phyloP scores from a whole-genome alignment of 805 yeast genomes.

The Candida adriatica region DNA sequence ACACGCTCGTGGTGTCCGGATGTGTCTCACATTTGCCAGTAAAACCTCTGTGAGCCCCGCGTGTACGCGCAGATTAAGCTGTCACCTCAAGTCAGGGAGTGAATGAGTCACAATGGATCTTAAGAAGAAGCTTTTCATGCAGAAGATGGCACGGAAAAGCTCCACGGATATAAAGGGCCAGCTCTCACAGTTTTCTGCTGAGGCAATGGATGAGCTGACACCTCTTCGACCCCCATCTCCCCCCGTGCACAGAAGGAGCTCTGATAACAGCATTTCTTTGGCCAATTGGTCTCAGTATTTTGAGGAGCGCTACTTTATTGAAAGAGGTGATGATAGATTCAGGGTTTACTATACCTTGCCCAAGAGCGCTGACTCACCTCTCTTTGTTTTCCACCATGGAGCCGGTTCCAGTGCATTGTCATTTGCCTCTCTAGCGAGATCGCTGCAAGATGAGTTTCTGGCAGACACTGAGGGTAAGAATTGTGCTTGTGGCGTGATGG shows the following conservation, averaged over 20 bases:
- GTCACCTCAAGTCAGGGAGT: no score
- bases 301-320: constrained; percentile 19
- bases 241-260: constrained; percentile 3
- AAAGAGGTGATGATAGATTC: constrained; percentile 26
- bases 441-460: constrained; percentile 23
- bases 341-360: constrained; percentile 60
- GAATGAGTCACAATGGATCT: constrained; percentile 6
- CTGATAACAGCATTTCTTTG: neutral
- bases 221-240: constrained; percentile 12
- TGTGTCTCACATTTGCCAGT: no score
- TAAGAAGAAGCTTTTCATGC: constrained; percentile 10
- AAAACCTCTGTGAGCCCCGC: no score
- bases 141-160: constrained; percentile 6
- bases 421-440: constrained; percentile 49
- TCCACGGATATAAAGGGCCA: neutral
- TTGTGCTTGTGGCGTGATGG: constrained; percentile 52
- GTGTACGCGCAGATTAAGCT: no score
- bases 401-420: constrained; percentile 88
- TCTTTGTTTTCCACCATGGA: constrained; percentile 84
- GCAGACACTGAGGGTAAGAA: constrained; percentile 19
- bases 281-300: constrained; percentile 31
- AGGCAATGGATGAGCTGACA: constrained; percentile 8
- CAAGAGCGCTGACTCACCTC: constrained; percentile 32
- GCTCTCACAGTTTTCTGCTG: constrained; percentile 3
- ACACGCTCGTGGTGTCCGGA: no score